A percentile compares a stretch with the other conserved stretches of the same genome.
These are phyloP conservation scores for Oryza glaberrima DNA, from an alignment of 176 grass and related monocot genomes.

Conservation along the genomic window DNA sequence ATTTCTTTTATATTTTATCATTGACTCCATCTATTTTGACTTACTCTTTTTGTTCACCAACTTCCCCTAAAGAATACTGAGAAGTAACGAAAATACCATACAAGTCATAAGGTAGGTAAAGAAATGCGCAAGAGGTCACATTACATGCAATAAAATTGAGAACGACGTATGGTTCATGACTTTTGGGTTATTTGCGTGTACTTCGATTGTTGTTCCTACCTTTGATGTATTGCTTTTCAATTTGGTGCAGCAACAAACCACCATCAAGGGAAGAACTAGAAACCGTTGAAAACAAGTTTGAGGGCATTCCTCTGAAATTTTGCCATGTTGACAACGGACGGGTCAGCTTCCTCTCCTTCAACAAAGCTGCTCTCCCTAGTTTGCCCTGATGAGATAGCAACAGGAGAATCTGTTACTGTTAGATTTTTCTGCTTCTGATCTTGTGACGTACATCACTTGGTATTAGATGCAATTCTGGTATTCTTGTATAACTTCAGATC, in stretches of 20 bases:
- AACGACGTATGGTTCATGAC: not conserved
- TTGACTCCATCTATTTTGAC: not conserved
- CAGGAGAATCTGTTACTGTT: not conserved
- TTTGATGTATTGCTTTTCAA: slow-evolving; percentile 2
- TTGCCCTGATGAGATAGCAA: slow-evolving; percentile 50
- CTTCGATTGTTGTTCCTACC: not conserved
- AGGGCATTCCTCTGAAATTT: slow-evolving; percentile 56
- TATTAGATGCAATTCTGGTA: not conserved
- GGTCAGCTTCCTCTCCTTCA: slow-evolving; percentile 63
- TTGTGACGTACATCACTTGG: not conserved
- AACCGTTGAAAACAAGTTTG: slow-evolving; percentile 46
- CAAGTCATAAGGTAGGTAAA: not conserved
- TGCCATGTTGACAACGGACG: slow-evolving; percentile 61
- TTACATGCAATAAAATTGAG: not conserved
- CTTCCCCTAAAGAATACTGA: not conserved
- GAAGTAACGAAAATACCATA: not conserved
- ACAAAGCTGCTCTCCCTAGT: slow-evolving; percentile 45
- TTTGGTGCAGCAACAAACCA: slow-evolving; percentile 45
- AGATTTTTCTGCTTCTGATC: not conserved
- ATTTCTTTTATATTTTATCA: slow-evolving; percentile 3
- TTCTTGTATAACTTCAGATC: not conserved
- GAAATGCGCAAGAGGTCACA: not conserved
- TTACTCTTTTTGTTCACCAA: slow-evolving; percentile 17
- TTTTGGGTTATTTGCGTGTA: not conserved
- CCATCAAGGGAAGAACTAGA: slow-evolving; percentile 54